Conservation (phyloP, 2,329 filamentous ascomycete genomes). For the Cladorrhinum sp. region DNA sequence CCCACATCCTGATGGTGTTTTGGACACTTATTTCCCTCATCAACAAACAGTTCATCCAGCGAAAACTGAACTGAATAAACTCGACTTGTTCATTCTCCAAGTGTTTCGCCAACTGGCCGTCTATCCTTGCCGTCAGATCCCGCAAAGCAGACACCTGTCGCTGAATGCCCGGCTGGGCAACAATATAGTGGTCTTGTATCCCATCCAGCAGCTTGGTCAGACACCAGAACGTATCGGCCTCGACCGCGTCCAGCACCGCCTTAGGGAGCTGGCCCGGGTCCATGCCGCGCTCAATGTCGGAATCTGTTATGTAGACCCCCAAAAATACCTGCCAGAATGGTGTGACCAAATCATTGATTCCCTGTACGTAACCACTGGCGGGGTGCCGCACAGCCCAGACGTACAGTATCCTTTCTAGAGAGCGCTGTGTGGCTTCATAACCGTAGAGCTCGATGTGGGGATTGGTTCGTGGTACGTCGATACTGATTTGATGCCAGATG, state of each 20-base stretch:
- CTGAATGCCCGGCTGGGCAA: conserved; percentile 94
- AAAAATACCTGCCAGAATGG: conserved; percentile 98
- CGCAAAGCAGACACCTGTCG: conserved; percentile 85
- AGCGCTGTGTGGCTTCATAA: conserved; percentile 93
- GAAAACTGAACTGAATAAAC: conserved; percentile 98
- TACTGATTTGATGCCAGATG: conserved; percentile 99
- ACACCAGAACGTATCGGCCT: conserved; percentile 98
- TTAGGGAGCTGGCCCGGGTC: conserved; percentile 91
- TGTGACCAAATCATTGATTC: conserved; percentile 96
- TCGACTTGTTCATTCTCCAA: conserved; percentile 89
- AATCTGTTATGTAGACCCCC: conserved; percentile 90
- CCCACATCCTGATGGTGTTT: conserved; percentile 99
- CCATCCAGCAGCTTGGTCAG: conserved; percentile 96
- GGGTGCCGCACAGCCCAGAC: conserved; percentile 97
- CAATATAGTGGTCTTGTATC: conserved; percentile 98
- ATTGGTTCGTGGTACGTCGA: conserved; percentile 94
- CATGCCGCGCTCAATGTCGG: conserved; percentile 90
- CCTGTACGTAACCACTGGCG: conserved; percentile 95
- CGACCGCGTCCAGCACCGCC: conserved; percentile 89
- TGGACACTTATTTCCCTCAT: conserved; percentile 97
- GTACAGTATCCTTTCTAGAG: conserved; percentile 90
- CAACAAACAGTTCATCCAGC: conserved; percentile 99
- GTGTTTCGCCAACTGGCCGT: conserved; percentile 78
- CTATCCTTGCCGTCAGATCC: conserved; percentile 88
- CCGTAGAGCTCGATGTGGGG: conserved; percentile 93